These are phyloP conservation scores for Rhododendron griersonianum DNA, from an alignment of 148 eudicot species.

Conservation along the genomic window DNA sequence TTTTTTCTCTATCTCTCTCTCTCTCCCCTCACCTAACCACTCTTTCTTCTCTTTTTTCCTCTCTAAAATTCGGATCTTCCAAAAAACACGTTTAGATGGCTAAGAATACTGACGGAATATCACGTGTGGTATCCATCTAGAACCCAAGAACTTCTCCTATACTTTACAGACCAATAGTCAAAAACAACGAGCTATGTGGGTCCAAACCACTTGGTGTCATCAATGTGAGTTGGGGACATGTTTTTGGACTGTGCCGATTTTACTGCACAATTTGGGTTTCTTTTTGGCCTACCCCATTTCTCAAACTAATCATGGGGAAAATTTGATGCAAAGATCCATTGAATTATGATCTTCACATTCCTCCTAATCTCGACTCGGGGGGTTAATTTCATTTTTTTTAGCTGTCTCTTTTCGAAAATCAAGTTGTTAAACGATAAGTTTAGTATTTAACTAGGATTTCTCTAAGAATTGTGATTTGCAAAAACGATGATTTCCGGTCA, in stretches of 20 bases:
- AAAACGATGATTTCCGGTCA: not conserved
- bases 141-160: no score
- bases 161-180: not conserved
- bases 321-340: slow-evolving; percentile 8
- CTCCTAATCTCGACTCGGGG: not conserved
- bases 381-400: not conserved
- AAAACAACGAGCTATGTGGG: not conserved
- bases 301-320: not conserved
- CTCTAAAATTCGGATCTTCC: no score
- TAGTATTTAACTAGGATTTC: no score
- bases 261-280: not conserved
- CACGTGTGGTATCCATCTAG: no score
- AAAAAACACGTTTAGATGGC: no score
- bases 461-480: not conserved
- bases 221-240: not conserved
- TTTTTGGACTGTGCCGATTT: not conserved
- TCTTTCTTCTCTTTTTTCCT: no score
- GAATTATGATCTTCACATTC: not conserved
- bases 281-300: not conserved
- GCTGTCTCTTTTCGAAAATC: not conserved
- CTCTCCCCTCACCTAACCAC: no score
- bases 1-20: no score
- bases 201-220: not conserved
- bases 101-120: no score
- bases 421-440: not conserved